Evolutionary conservation across 2,329 filamentous ascomycete species (phyloP), one percentile per base, ranked within the genome.

Genomic region (Sarocladiaceae sp.): DNA sequence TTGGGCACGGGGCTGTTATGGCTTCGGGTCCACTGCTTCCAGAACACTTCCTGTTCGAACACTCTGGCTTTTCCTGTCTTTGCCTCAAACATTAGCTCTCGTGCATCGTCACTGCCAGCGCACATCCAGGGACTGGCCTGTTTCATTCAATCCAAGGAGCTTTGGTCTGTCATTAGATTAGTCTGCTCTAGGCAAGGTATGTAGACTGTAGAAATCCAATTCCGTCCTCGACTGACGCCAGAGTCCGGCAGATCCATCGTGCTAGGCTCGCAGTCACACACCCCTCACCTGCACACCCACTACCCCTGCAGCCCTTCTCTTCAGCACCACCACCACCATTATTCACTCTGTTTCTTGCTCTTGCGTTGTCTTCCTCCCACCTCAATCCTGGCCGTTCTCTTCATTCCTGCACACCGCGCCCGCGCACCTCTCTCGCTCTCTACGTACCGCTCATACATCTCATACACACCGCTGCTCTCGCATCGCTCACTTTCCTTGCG

Each of bases 241-340:
- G 44, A 48, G 44, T 17, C 44, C 44, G 44, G 25, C 44, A 33
- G n/a, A n/a, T n/a, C n/a, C n/a, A n/a, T n/a, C n/a, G n/a, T n/a
- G n/a, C n/a, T n/a, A n/a, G n/a, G n/a, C n/a, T n/a, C n/a, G 7
- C 23, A 23, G 12, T 26, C 20, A 11, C 31, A 36, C 29, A 23
- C 28, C 35, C 35, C 26, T 25, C 31, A 33, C 46, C 13, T 50
- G 22, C 47, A 15, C 15, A 48, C n/a, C 42, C 42, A 26, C 42
- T 25, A 28, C 23, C 42, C 28, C 29, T 29, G 42, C 10, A 48
- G 22, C 36, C 22, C 36, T 39, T 17, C 36, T 20, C n/a, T 49
- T 35, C 46, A 49, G 26, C 46, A 35, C 46, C n/a, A 18, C 26
- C 28, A 37, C 10, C 31, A 23, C 39, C 29, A 12, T 20, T 36